Percentiles rank a stretch among this genome's conserved stretches.
Evolutionary conservation across 441 rosid species (phyloP).

Genomic region (Gossypium davidsonii): DNA sequence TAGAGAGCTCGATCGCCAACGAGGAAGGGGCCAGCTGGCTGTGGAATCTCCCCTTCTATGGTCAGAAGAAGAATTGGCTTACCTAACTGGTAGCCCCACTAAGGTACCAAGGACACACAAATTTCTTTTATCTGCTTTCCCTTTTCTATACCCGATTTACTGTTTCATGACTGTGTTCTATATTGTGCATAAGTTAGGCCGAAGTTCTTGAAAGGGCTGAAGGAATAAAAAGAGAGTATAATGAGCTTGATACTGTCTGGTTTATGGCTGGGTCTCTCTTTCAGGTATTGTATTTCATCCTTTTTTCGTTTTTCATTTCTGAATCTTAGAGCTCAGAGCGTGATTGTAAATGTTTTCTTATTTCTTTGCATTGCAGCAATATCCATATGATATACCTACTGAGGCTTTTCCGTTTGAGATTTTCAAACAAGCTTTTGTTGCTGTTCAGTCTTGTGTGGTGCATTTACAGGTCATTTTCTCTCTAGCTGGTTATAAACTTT

Average conservation of each 20-base stretch:
- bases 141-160: too few relatives aligned
- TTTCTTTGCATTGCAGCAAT: conserved; percentile 61
- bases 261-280: conserved; percentile 97
- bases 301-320: conserved; percentile 10
- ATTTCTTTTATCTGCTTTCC: neutral
- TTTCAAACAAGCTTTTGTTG: conserved; percentile 92
- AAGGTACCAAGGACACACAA: conserved; percentile 39
- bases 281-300: conserved; percentile 46
- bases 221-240: conserved; percentile 76
- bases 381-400: conserved; percentile 92
- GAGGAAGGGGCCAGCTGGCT: conserved; percentile 87
- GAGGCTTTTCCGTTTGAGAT: conserved; percentile 87
- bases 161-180: conserved; percentile 20
- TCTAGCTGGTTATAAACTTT: neutral
- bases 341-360: neutral
- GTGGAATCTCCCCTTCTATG: conserved; percentile 91
- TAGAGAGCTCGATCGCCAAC: conserved; percentile 92
- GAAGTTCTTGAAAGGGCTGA: conserved; percentile 80
- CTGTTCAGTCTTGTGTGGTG: conserved; percentile 93
- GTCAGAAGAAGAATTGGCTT: conserved; percentile 77
- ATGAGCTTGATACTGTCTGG: conserved; percentile 95
- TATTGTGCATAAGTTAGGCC: conserved; percentile 43
- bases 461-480: conserved; percentile 67
- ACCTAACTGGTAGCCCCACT: conserved; percentile 84
- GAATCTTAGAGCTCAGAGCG: neutral